Percentiles rank a stretch among this genome's conserved stretches.
Evolutionary conservation across 257 asterid species (phyloP).

Genomic region (Orobanche coerulescens): DNA sequence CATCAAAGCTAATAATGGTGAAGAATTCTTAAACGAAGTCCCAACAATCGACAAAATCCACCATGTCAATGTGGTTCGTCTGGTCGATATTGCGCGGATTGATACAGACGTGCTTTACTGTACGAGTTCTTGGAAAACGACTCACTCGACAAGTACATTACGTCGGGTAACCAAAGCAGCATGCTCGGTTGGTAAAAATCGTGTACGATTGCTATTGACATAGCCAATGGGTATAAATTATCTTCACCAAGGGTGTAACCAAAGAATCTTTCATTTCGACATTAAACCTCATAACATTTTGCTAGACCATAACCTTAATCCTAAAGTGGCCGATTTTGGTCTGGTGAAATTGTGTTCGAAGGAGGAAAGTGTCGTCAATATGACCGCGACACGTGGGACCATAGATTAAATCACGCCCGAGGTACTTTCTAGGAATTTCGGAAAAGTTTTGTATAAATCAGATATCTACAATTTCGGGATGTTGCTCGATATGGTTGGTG

Average conservation of each 20-base stretch:
- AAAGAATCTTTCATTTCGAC: slow-evolving; percentile 64
- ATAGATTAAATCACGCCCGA: slow-evolving; percentile 74
- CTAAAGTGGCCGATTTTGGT: slow-evolving; percentile 73
- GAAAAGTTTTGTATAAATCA: slow-evolving; percentile 57
- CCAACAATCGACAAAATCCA: slow-evolving; percentile 60
- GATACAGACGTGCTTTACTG: slow-evolving; percentile 52
- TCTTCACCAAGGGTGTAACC: slow-evolving; percentile 73
- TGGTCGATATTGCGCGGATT: slow-evolving; percentile 69
- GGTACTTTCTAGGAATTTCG: slow-evolving; percentile 70
- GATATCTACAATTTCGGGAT: slow-evolving; percentile 70
- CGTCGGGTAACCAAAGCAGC: slow-evolving; percentile 34
- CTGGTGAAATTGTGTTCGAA: slow-evolving; percentile 59
- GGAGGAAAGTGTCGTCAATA: slow-evolving; percentile 48
- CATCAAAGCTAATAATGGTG: slow-evolving; percentile 52
- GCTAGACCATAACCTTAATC: slow-evolving; percentile 51
- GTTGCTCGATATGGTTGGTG: slow-evolving; percentile 70
- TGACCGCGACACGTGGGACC: slow-evolving; percentile 75
- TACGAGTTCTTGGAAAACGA: slow-evolving; percentile 60
- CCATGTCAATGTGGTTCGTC: slow-evolving; percentile 59
- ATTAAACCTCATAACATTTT: slow-evolving; percentile 63
- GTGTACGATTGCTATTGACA: slow-evolving; percentile 38
- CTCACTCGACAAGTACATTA: slow-evolving; percentile 43
- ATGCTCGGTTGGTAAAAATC: slow-evolving; percentile 56
- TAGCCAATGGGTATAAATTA: slow-evolving; percentile 63
- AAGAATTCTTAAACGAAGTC: slow-evolving; percentile 67